These are phyloP conservation scores for Paraconiothyrium brasiliense DNA, from an alignment of 2,329 filamentous ascomycete genomes.

Conservation along the genomic window DNA sequence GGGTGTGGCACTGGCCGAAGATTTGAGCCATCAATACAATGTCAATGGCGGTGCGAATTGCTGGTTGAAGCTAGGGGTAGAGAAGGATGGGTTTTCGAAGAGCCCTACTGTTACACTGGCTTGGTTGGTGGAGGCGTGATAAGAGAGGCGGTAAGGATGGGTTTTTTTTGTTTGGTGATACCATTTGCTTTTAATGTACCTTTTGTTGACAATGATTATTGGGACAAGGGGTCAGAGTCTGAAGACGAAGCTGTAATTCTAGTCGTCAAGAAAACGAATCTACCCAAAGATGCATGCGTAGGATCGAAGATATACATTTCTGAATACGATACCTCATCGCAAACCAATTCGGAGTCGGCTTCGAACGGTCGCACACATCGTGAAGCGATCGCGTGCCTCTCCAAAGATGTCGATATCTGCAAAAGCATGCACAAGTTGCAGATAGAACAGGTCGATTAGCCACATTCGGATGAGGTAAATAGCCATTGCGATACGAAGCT, in stretches of 20 bases:
- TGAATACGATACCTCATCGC: too few species aligned
- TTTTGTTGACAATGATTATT: too few species aligned
- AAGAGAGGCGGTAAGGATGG: background rate
- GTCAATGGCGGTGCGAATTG: constrained; percentile 20
- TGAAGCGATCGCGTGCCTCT: background rate
- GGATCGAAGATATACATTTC: too few species aligned
- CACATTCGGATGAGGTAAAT: background rate
- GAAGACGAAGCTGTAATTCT: background rate
- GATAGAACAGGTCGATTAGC: background rate
- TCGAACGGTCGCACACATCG: too few species aligned
- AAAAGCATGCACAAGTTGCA: background rate
- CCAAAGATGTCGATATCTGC: background rate
- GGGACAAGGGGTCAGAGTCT: background rate
- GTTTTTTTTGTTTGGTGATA: background rate
- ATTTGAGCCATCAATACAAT: constrained; percentile 3
- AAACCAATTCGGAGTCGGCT: too few species aligned
- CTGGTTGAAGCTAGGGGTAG: constrained; percentile 14
- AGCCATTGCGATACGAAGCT: background rate
- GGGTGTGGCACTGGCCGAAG: constrained; percentile 11
- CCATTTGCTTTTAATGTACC: background rate
- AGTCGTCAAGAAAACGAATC: too few species aligned
- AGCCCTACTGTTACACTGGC: background rate
- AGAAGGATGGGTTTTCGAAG: background rate
- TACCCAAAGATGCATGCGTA: too few species aligned
- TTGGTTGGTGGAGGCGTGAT: background rate